Evolutionary conservation across 495 filamentous ascomycete genomes (phyloP), one percentile per base, ranked within the genome.

Genomic region (Endocarpon pusillum): DNA sequence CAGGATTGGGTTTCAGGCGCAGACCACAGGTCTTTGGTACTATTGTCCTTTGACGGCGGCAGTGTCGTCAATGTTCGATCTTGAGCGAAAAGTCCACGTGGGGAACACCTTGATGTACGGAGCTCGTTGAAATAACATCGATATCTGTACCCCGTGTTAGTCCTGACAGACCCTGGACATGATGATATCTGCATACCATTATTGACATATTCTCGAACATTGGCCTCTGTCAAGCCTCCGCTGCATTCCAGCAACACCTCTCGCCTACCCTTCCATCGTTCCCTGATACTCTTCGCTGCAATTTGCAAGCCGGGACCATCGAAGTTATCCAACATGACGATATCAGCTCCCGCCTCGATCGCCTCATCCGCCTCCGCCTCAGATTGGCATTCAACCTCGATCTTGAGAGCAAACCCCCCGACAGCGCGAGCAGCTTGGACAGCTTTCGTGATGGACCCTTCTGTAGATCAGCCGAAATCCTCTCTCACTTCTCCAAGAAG

Each of bases 301-400:
- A 62, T 56, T 46, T 68, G 73, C 35, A 93, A 74, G 0, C 73
- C 83, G 7, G 81, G 73, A 0, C 72, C 66, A 0, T 67, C 69
- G 48, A 96, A 96, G 49, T 97, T 97, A 54, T 97, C 89, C 44
- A 97, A 57, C 89, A 97, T 97, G 33, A 97, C 70, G 4, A 96
- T 71, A 62, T 96, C 87, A 1, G 89, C 89, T 3, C 89, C 91
- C 0, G 87, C 86, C 3, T 54, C 67, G 44, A 94, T 82, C 0
- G 89, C 89, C 54, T 91, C 81, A 49, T 93, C 72, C 3, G 89
- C 89, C 53, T 91, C 83, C 39, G 67, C 73, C 54, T 92, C 67
- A 52, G 64, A 80, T 57, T 84, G 74, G 37, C 84, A 86, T 61
- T 97, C 89, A 11, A 97, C 91, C 60, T 97, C 89, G 21, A 97